Evolutionary conservation across 441 rosid genomes (phyloP), one percentile per base, ranked within the genome.

Genomic region (Jatropha multifida): DNA sequence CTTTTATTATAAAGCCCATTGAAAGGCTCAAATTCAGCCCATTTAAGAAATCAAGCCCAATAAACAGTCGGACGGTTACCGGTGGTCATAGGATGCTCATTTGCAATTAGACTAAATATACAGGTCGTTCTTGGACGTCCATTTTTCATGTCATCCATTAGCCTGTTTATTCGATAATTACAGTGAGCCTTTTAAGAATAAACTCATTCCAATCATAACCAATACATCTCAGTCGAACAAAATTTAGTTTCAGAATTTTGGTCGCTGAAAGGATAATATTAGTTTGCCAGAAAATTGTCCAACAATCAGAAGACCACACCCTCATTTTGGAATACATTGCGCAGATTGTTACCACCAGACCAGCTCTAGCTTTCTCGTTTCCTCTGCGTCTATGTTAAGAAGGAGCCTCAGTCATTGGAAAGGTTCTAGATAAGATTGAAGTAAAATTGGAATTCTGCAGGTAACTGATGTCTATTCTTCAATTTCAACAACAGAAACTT

Each of bases 401-500:
- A 14, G 26, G 63, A 5, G 63, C 13, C 32, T 59, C 63, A 6
- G 13, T 59, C 38, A 2, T 10, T 23, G 3, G 41, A 48, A 44
- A 68, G 12, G 42, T 68, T 68, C 20, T 23, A 13, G 20, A 38
- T 23, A 23, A 23, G 14, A 58, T 49, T 23, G 37, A 17, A 44
- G 23, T 51, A 17, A 59, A 60, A 40, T 20, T 23, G 68, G 23
- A 58, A 58, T 40, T 44, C 3, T 46, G 14, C 73, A 46, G 60
- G 11, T 56, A 27, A 10, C 41, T 20, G 17, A 60, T 20, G 15
- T n/a, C 59, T 73, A 32, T 38, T 61, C 73, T 48, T 44, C 63
- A 74, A 56, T 6, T 51, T 62, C 40, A 41, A 41, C 69, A 62
- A 68, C 67, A 59, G 6, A 75, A 41, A 48, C 60, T 62, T 40